These are phyloP conservation scores for Canavalia gladiata DNA, from an alignment of 306 rosid species.

Conservation along the genomic window DNA sequence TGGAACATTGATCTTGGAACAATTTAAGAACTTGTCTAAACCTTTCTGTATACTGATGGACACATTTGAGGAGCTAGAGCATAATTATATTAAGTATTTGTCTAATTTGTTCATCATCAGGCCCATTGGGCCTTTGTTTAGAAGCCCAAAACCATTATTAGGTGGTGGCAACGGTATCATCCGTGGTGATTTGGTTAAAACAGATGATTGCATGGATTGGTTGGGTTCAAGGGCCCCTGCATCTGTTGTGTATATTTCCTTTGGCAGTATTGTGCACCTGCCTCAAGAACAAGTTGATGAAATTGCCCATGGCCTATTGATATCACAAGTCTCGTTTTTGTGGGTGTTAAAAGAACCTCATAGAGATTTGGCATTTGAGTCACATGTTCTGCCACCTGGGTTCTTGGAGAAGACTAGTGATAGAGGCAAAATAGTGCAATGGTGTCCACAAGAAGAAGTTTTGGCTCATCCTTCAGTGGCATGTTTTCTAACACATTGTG, in stretches of 20 bases:
- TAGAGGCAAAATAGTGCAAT: slow-evolving; percentile 60
- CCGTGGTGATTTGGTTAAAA: slow-evolving; percentile 48
- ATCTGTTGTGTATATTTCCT: slow-evolving; percentile 64
- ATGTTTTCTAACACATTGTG: slow-evolving; percentile 63
- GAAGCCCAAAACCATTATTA: slow-evolving; percentile 29
- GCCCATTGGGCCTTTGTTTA: slow-evolving; percentile 62
- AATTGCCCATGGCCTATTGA: slow-evolving; percentile 64
- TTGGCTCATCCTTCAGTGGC: slow-evolving; percentile 54
- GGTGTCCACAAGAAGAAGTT: slow-evolving; percentile 66
- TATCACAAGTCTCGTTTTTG: slow-evolving; percentile 55
- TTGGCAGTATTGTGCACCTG: slow-evolving; percentile 56
- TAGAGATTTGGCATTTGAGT: background rate
- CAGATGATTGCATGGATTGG: slow-evolving; percentile 61
- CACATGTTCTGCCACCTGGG: slow-evolving; percentile 48
- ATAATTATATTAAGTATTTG: slow-evolving; percentile 42
- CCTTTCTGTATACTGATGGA: background rate
- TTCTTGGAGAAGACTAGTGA: slow-evolving; percentile 53
- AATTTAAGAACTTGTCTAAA: background rate
- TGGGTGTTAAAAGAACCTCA: slow-evolving; percentile 59
- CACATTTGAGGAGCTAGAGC: slow-evolving; percentile 51
- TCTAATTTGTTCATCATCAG: slow-evolving; percentile 42
- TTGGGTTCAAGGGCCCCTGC: slow-evolving; percentile 47
- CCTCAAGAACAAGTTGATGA: slow-evolving; percentile 61
- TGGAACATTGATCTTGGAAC: background rate
- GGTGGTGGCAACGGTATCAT: background rate